These are phyloP conservation scores for Prunus padus DNA, from an alignment of 306 rosid species.

Conservation along the genomic window DNA sequence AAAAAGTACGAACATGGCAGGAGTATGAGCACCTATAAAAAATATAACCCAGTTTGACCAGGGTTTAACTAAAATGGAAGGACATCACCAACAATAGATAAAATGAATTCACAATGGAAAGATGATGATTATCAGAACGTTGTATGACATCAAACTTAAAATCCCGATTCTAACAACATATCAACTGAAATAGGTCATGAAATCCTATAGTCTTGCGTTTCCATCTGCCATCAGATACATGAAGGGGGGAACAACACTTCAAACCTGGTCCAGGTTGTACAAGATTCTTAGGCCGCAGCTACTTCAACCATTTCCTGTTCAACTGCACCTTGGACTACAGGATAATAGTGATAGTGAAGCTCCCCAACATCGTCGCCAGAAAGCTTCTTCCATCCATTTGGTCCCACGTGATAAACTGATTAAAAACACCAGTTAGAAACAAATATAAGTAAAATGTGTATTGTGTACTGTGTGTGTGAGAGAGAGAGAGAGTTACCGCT, in stretches of 20 bases:
- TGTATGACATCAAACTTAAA: not conserved
- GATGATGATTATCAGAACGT: not conserved
- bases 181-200: not conserved
- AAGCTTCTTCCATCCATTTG: conserved; percentile 82
- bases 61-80: not conserved
- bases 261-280: conserved; percentile 12
- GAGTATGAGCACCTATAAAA: not conserved
- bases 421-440: conserved; percentile 11
- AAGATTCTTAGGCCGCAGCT: conserved; percentile 40
- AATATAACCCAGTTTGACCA: not conserved
- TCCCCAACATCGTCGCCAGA: conserved; percentile 94
- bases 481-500: conserved; percentile 51
- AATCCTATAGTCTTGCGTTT: not conserved
- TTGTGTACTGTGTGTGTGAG: too few relatives aligned
- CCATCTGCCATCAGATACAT: not conserved
- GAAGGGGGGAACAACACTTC: conserved; percentile 1
- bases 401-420: conserved; percentile 79
- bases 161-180: conserved; percentile 10
- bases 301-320: conserved; percentile 97
- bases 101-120: not conserved
- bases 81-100: not conserved
- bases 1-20: not conserved
- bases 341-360: conserved; percentile 73
- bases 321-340: conserved; percentile 63
- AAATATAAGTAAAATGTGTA: not conserved